Percentiles rank a stretch among this genome's conserved stretches.
Conservation (phyloP, 2,329 filamentous ascomycete genomes). For the Fusarium nygamai region DNA sequence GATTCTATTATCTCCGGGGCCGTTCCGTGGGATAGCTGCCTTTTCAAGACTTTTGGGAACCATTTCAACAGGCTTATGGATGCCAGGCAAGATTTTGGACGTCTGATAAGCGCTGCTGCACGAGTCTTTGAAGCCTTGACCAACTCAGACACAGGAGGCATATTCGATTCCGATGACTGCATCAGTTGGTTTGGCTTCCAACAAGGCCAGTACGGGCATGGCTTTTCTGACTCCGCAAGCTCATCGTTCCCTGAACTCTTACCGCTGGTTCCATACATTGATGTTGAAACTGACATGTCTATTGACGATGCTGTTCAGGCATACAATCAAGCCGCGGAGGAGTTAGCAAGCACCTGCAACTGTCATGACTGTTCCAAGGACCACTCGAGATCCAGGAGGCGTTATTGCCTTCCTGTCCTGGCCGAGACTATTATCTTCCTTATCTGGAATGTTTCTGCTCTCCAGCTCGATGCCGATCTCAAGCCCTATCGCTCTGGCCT, state of each 20-base stretch:
- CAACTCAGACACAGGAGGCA: fast-evolving
- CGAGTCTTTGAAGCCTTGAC: fast-evolving
- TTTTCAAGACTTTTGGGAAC: fast-evolving
- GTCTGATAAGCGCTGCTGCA: fast-evolving
- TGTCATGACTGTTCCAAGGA: fast-evolving
- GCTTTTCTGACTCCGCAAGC: fast-evolving
- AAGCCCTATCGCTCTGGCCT: background rate
- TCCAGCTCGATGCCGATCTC: fast-evolving
- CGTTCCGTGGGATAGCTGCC: fast-evolving
- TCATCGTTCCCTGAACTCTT: background rate
- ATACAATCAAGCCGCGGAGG: fast-evolving
- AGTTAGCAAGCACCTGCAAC: fast-evolving
- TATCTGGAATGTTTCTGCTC: background rate
- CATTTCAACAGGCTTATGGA: fast-evolving
- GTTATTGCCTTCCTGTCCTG: background rate
- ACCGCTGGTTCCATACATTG: fast-evolving
- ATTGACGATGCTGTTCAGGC: fast-evolving
- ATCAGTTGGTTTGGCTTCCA: background rate
- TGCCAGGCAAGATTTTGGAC: fast-evolving
- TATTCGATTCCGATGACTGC: fast-evolving
- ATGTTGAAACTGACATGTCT: fast-evolving
- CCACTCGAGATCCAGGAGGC: fast-evolving
- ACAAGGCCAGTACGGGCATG: background rate
- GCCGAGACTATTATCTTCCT: background rate
- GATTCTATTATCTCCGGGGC: fast-evolving